Evolutionary conservation across 306 rosid species (phyloP).

Genomic region (Oemleria cerasiformis): DNA sequence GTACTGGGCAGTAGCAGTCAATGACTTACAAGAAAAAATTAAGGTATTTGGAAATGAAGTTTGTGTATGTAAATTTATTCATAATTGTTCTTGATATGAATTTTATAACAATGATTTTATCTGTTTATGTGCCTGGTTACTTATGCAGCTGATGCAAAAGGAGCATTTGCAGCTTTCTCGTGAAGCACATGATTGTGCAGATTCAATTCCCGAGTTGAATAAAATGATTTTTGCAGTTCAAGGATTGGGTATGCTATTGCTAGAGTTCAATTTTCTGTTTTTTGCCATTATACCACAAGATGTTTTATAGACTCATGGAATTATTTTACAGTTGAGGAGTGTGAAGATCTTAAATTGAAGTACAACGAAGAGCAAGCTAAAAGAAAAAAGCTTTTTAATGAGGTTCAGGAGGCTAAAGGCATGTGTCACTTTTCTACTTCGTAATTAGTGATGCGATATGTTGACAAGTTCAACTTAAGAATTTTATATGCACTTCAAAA

Average conservation of each 20-base stretch:
- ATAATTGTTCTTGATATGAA: conserved; percentile 7
- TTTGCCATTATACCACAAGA: no score
- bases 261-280: not conserved
- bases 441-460: no score
- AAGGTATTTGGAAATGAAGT: conserved; percentile 15
- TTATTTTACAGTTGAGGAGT: conserved; percentile 16
- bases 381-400: conserved; percentile 25
- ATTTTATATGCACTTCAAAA: not conserved
- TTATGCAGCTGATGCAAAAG: conserved; percentile 25
- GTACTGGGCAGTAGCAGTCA: conserved; percentile 15
- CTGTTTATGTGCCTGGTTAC: not conserved
- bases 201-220: conserved; percentile 25
- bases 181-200: conserved; percentile 18
- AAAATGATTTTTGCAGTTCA: conserved; percentile 32
- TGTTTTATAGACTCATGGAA: not conserved
- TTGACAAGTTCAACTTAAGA: no score
- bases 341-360: conserved; percentile 23
- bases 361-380: conserved; percentile 27
- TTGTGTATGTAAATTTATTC: not conserved
- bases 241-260: conserved; percentile 23
- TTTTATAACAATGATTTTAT: not conserved
- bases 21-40: conserved; percentile 15
- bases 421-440: not conserved
- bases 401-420: conserved; percentile 34
- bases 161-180: conserved; percentile 15